Conservation (phyloP, 164 flowering plant species). For the Chimonanthus praecox region DNA sequence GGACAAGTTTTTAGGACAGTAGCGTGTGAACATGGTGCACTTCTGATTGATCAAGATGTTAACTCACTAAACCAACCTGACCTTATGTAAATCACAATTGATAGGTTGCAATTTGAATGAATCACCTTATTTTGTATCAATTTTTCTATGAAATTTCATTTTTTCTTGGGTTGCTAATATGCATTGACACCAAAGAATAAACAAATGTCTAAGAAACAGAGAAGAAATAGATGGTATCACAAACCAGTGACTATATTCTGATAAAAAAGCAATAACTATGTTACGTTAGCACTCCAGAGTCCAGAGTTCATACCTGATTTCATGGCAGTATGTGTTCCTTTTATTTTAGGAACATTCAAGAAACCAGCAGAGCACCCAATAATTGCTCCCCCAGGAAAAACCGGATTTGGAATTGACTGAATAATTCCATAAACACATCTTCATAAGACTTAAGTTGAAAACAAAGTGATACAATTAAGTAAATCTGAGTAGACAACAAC, state of each 20-base stretch:
- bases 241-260: neutral
- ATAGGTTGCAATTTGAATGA: no score
- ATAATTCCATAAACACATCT: conserved; percentile 35
- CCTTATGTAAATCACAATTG: no score
- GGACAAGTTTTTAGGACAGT: no score
- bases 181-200: neutral
- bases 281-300: no score
- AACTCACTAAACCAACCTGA: no score
- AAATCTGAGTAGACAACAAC: neutral
- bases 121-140: no score
- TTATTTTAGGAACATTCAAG: conserved; percentile 91
- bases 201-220: neutral
- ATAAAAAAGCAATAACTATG: neutral
- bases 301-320: conserved; percentile 60
- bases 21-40: no score
- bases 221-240: neutral
- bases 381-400: conserved; percentile 97
- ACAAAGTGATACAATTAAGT: neutral
- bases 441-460: neutral
- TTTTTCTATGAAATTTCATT: no score
- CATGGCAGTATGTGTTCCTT: conserved; percentile 98
- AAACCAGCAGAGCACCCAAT: conserved; percentile 99
- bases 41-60: no score
- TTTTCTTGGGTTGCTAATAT: no score
- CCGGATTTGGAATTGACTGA: conserved; percentile 98